Evolutionary conservation across 306 rosid species (phyloP).

Genomic region (Vigna angularis): DNA sequence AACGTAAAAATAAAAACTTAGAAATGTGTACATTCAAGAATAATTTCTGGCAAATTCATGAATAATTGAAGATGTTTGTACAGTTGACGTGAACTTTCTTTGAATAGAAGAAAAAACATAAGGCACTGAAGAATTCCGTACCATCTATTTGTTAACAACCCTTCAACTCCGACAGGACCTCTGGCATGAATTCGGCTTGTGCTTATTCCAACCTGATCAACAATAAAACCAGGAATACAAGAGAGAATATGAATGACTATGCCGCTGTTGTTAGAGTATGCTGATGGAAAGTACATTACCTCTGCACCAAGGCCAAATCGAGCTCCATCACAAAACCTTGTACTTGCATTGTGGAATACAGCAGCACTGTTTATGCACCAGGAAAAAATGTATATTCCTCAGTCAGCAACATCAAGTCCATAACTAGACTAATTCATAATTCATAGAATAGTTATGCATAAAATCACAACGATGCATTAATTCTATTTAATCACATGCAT

Average conservation of each 20-base stretch:
- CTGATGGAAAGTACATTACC: constrained; percentile 50
- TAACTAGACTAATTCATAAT: constrained; percentile 4
- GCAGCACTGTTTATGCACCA: constrained; percentile 66
- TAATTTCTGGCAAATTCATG: not conserved
- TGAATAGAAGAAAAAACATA: not conserved
- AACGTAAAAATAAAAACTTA: not conserved
- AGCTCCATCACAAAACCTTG: constrained; percentile 79
- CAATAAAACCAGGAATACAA: constrained; percentile 28
- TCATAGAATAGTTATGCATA: not conserved
- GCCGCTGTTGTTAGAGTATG: not conserved
- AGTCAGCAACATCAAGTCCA: constrained; percentile 26
- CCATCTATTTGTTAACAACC: constrained; percentile 88
- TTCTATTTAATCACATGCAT: not conserved
- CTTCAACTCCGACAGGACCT: constrained; percentile 98
- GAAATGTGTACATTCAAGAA: not conserved
- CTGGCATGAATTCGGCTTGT: constrained; percentile 85
- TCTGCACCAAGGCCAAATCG: constrained; percentile 90
- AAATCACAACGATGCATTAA: constrained; percentile 8
- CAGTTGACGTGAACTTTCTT: not conserved
- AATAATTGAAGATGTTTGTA: constrained; percentile 1
- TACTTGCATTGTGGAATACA: constrained; percentile 85
- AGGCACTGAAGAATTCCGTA: constrained; percentile 46
- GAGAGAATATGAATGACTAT: constrained; percentile 18
- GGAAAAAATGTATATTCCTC: constrained; percentile 9
- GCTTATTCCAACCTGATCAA: constrained; percentile 83